Evolutionary conservation across 495 filamentous ascomycete species (phyloP).

Genomic region (Zalerion maritima): DNA sequence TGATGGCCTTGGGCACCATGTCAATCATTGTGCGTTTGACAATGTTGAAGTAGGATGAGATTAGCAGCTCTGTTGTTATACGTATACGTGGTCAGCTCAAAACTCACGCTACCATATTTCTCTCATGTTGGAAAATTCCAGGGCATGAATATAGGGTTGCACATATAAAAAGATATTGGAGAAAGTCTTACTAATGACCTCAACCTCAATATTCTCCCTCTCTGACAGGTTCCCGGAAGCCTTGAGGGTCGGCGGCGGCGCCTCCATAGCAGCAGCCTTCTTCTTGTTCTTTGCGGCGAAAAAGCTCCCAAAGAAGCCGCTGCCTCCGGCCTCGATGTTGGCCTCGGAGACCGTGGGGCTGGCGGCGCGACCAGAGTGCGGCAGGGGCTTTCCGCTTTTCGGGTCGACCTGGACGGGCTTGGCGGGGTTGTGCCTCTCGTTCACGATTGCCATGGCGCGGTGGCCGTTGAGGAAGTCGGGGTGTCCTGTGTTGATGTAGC

Average conservation of each 20-base stretch:
- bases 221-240: conserved; percentile 85
- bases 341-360: conserved; percentile 45
- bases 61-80: conserved; percentile 86
- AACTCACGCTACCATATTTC: no score
- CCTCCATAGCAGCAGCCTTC: conserved; percentile 98
- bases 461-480: conserved; percentile 97
- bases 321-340: conserved; percentile 33
- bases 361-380: conserved; percentile 48
- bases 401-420: conserved; percentile 96
- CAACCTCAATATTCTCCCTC: conserved; percentile 85
- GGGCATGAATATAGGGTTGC: no score
- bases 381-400: conserved; percentile 93
- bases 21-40: conserved; percentile 97
- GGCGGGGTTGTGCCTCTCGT: conserved; percentile 64
- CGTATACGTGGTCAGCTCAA: no score
- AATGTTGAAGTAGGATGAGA: conserved; percentile 95
- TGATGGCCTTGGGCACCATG: conserved; percentile 99
- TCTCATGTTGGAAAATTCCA: no score
- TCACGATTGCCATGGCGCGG: conserved; percentile 92
- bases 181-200: conserved; percentile 83
- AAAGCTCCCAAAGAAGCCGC: conserved; percentile 93
- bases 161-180: no score
- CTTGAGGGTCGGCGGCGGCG: conserved; percentile 84
- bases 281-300: conserved; percentile 99
- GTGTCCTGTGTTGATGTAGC: conserved; percentile 97